Evolutionary conservation across 2,329 filamentous ascomycete species (phyloP).

Genomic region (Diplodia corticola): DNA sequence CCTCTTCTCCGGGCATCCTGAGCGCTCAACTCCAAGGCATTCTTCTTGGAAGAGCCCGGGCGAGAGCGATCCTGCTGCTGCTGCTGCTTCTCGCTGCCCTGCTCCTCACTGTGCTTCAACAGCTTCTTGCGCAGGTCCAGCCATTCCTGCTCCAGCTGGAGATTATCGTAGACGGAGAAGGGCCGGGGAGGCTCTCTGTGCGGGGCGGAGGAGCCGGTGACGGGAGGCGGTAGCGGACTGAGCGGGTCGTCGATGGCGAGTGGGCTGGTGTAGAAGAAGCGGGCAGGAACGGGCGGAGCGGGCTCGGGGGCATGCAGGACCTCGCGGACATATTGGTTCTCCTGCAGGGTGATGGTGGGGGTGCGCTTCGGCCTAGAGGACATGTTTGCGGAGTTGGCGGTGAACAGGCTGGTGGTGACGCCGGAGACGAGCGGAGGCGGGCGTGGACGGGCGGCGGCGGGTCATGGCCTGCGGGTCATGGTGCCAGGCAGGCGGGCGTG

Average conservation of each 20-base stretch:
- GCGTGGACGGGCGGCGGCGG: not conserved
- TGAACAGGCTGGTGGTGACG: not conserved
- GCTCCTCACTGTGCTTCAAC: constrained; percentile 45
- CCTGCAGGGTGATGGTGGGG: constrained; percentile 26
- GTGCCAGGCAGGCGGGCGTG: not conserved
- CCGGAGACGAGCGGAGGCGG: not conserved
- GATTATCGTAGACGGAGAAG: constrained; percentile 77
- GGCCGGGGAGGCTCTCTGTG: constrained; percentile 68
- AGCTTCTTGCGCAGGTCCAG: constrained; percentile 57
- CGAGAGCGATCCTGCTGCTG: not conserved
- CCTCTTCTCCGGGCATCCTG: constrained; percentile 11
- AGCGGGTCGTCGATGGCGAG: constrained; percentile 86
- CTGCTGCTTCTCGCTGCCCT: constrained; percentile 36
- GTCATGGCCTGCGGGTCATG: constrained; percentile 16
- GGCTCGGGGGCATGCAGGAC: constrained; percentile 42
- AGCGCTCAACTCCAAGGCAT: constrained; percentile 18
- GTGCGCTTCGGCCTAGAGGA: constrained; percentile 1
- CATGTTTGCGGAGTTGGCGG: constrained; percentile 18
- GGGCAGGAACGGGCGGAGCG: constrained; percentile 37
- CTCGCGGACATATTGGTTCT: constrained; percentile 49
- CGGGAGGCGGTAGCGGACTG: constrained; percentile 62
- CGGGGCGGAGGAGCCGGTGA: constrained; percentile 47
- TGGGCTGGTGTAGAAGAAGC: constrained; percentile 80
- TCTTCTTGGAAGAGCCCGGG: constrained; percentile 26
- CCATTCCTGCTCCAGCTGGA: constrained; percentile 78